phyloP scores from a whole-genome alignment of 2,329 filamentous ascomycete genomes.

The Neurospora sp. region DNA sequence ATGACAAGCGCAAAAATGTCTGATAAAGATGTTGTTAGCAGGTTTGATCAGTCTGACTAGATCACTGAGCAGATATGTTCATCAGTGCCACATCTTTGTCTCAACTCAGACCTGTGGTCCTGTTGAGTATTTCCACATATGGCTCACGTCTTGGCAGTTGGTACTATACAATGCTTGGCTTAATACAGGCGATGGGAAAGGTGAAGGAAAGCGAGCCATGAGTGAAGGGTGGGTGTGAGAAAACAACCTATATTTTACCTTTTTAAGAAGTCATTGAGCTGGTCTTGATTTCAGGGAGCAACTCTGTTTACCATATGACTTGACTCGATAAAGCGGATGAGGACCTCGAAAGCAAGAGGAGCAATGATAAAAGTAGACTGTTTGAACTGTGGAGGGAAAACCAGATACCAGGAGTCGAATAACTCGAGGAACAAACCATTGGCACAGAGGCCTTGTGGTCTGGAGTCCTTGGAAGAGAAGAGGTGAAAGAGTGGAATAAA shows the following conservation, averaged over 20 bases:
- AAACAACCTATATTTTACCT: neutral
- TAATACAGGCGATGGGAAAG: neutral
- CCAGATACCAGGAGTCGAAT: neutral
- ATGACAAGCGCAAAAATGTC: neutral
- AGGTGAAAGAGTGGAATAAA: neutral
- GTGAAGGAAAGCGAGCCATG: neutral
- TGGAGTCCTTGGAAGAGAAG: neutral
- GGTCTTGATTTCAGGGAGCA: neutral
- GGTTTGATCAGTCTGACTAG: neutral
- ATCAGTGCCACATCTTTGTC: neutral
- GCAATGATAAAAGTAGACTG: neutral
- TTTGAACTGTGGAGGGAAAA: neutral
- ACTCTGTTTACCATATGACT: neutral
- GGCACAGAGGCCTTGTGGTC: neutral
- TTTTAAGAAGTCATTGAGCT: neutral
- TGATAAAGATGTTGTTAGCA: neutral
- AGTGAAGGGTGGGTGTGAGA: neutral
- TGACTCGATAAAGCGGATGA: neutral
- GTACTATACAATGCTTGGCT: neutral
- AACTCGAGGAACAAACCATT: neutral
- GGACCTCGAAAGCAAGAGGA: neutral
- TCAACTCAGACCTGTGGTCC: neutral
- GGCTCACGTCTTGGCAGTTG: neutral
- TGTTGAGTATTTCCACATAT: neutral
- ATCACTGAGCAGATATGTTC: neutral